Evolutionary conservation across 169 alveolate species (phyloP), one percentile per base, ranked within the genome.

Genomic region (Plasmodium falciparum): DNA sequence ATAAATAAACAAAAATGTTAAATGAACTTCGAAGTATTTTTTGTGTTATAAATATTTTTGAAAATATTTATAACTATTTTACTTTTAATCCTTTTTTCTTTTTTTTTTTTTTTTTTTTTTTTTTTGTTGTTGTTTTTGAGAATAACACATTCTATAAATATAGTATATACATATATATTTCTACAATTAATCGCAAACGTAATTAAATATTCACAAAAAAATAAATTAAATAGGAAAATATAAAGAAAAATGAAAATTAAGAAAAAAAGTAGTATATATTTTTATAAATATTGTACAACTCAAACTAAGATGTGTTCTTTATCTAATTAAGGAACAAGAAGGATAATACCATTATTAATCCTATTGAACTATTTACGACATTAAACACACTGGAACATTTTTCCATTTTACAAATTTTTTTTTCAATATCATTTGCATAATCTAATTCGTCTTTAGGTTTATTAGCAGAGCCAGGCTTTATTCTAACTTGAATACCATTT

Each of bases 381-480:
- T 63, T 83, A 59, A 83, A 67, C 70, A 83, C 52, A 61, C 91
- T 73, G 17, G 91, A 70, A 39, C 91, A 83, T 62, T 54, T 67
- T 12, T 83, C 71, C 29, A 83, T 12, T 83, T 22, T 39, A 67
- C 91, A 83, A 83, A 29, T 17, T 69, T 83, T 75, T 3, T 24
- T 17, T 17, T 83, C 91, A 62, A 83, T 29, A 24, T 83, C 91
- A 20, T 39, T 20, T 62, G 33, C 0, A 15, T 15, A 13, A 9
- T 52, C 29, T 6, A 69, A 50, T 39, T 67, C 58, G 17, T 73
- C 29, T 49, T 67, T 39, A 20, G 69, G 69, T 0, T 62, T 50
- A 5, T 2, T 20, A 39, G 47, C 47, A 43, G 67, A 39, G 5
- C 7, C 24, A 54, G 52, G 49, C 47, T 8, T 47, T 83, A 49